Percentiles rank a stretch among this genome's conserved stretches.
Evolutionary conservation across 2,329 filamentous ascomycete genomes (phyloP).

Genomic region (Colletotrichum shisoi): DNA sequence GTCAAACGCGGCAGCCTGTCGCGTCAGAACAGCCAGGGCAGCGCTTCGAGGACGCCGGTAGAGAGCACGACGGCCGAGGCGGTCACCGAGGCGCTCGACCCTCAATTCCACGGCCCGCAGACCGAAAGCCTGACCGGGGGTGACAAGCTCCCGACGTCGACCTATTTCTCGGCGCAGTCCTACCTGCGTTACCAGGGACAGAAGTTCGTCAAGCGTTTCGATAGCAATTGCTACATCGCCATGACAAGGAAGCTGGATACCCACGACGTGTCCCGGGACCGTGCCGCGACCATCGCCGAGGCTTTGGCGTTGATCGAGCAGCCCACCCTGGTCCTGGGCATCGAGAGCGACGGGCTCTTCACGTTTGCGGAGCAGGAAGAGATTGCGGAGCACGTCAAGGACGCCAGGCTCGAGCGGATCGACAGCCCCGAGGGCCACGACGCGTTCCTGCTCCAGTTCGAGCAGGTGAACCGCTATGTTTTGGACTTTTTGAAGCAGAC

Average conservation of each 20-base stretch:
- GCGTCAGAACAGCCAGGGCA: conserved; percentile 52
- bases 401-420: conserved; percentile 82
- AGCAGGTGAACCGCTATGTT: conserved; percentile 92
- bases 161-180: conserved; percentile 98
- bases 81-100: conserved; percentile 55
- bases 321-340: conserved; percentile 88
- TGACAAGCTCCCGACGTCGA: conserved; percentile 66
- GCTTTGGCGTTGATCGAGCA: conserved; percentile 86
- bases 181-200: conserved; percentile 95
- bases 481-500: conserved; percentile 82
- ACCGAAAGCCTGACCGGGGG: conserved; percentile 57
- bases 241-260: conserved; percentile 98
- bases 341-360: conserved; percentile 94
- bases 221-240: conserved; percentile 98
- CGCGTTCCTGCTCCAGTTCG: conserved; percentile 94
- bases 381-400: conserved; percentile 79
- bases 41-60: conserved; percentile 17
- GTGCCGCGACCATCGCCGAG: conserved; percentile 71
- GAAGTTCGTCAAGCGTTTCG: conserved; percentile 97
- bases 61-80: conserved; percentile 44
- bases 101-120: conserved; percentile 75
- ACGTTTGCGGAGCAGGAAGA: conserved; percentile 97
- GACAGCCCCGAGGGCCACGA: conserved; percentile 96
- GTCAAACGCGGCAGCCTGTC: conserved; percentile 64
- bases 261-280: conserved; percentile 87